Evolutionary conservation across 768 basidiomycete genomes (phyloP), one percentile per base, ranked within the genome.

Genomic region (Paxillus ammoniavirescens): DNA sequence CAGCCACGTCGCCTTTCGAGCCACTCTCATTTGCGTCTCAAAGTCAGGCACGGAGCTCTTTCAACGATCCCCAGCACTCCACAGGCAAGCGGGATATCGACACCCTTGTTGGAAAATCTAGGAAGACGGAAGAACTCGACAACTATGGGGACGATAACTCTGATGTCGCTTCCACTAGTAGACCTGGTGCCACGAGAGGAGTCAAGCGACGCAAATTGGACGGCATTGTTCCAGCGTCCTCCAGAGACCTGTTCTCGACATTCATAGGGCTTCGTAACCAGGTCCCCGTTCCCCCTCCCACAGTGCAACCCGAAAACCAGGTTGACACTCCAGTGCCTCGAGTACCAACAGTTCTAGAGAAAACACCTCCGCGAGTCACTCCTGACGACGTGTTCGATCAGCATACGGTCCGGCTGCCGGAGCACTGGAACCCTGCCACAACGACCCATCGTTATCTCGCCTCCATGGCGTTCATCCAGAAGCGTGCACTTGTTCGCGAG

Each of bases 381-480:
- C 80, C 82, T 9, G 60, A 66, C 35, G 76, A 77, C 33, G 56
- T 84, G 14, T 69, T 73, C 47, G 67, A 75, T 57, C 54, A 61
- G 36, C 72, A 74, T 54, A 84, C 84, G 14, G 64, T 85, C 28
- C 63, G 63, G 37, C 65, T 80, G 40, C 77, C 79, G 7, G 56
- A 67, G 5, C 47, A 59, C 13, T 62, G 70, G 66, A 46, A 49
- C 12, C 54, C 58, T 33, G 74, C 78, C n/a, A 48, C 54, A 12
- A 64, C 62, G 17, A 42, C 63, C 15, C 88, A 91, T 64, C 78
- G 76, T 26, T 92, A 91, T 62, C 73, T 92, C 69, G 82, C 81
- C 14, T 91, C 87, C 28, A 65, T 91, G 55, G 74, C 82, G 28
- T 57, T 90, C 17, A 74, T 91, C 7, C 90, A 91, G 65, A 86